Conservation (phyloP, 306 rosid species). For the Quercus parvula region DNA sequence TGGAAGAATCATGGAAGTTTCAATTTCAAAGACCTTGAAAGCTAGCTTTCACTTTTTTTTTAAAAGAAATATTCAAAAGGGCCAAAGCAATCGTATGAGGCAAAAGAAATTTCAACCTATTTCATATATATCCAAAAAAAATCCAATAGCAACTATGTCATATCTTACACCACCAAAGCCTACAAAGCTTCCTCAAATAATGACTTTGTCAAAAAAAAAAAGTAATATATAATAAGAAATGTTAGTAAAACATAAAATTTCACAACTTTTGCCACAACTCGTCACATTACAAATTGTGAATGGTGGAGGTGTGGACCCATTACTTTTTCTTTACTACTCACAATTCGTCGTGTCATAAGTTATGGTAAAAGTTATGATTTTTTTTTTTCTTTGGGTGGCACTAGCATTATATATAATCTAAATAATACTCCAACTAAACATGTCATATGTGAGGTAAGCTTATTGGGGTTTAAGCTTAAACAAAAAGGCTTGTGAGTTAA, state of each 20-base stretch:
- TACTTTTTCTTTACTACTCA: too few relatives aligned
- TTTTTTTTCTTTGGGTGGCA: too few relatives aligned
- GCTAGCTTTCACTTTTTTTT: background rate
- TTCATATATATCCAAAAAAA: background rate
- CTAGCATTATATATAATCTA: too few relatives aligned
- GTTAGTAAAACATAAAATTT: too few relatives aligned
- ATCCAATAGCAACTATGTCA: too few relatives aligned
- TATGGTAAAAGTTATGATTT: too few relatives aligned
- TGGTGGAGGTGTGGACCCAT: accelerated
- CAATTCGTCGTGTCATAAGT: too few relatives aligned
- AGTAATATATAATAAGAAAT: too few relatives aligned
- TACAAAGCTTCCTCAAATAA: too few relatives aligned
- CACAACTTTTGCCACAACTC: accelerated
- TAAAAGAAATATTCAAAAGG: background rate
- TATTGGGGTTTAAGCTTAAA: background rate
- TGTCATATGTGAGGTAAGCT: background rate
- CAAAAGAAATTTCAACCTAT: background rate
- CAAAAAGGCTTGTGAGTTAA: background rate
- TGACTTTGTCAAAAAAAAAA: too few relatives aligned
- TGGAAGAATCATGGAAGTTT: constrained; percentile 28
- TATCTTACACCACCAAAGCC: too few relatives aligned
- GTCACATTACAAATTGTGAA: accelerated
- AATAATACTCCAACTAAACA: background rate
- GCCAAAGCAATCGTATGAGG: background rate
- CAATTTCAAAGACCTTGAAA: constrained; percentile 22